These are phyloP conservation scores for Alternaria arborescens DNA, from an alignment of 2,329 filamentous ascomycete species.

Conservation along the genomic window DNA sequence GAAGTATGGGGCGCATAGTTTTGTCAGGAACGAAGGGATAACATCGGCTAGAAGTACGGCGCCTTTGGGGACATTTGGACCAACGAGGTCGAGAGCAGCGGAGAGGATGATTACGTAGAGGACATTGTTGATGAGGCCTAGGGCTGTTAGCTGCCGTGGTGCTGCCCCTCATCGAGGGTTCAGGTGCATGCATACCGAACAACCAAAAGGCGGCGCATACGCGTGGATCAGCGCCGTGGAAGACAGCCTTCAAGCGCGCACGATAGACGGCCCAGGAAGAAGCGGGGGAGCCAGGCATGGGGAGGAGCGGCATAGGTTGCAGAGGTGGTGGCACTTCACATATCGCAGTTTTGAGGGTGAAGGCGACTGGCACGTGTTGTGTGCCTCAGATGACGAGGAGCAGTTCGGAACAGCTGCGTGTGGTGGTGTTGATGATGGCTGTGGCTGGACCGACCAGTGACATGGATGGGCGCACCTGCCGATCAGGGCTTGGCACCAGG, in stretches of 20 bases:
- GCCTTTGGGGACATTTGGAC: constrained; percentile 84
- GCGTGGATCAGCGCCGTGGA: constrained; percentile 73
- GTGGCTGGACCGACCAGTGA: not conserved
- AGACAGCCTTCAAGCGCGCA: constrained; percentile 68
- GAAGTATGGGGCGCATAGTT: constrained; percentile 90
- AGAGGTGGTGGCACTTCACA: constrained; percentile 12
- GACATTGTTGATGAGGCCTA: constrained; percentile 94
- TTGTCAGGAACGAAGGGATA: constrained; percentile 85
- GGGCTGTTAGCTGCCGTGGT: constrained; percentile 9
- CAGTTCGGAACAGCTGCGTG: not conserved
- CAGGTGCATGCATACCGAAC: constrained; percentile 69
- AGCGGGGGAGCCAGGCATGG: constrained; percentile 65
- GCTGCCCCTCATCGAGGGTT: not conserved
- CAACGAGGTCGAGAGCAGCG: constrained; percentile 93
- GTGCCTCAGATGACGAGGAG: constrained; percentile 8
- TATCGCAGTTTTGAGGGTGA: not conserved
- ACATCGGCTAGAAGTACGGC: constrained; percentile 94
- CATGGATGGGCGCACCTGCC: constrained; percentile 12
- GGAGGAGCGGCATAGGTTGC: constrained; percentile 52
- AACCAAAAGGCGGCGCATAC: constrained; percentile 90
- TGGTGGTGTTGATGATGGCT: not conserved
- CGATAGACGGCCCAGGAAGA: constrained; percentile 79
- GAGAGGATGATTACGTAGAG: constrained; percentile 97
- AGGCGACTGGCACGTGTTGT: not conserved
- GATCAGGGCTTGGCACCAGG: constrained; percentile 15